Percentiles rank a stretch among this genome's conserved stretches.
Conservation (phyloP, 1,139 yeast species). For the Debaryomyces subglobosus region DNA sequence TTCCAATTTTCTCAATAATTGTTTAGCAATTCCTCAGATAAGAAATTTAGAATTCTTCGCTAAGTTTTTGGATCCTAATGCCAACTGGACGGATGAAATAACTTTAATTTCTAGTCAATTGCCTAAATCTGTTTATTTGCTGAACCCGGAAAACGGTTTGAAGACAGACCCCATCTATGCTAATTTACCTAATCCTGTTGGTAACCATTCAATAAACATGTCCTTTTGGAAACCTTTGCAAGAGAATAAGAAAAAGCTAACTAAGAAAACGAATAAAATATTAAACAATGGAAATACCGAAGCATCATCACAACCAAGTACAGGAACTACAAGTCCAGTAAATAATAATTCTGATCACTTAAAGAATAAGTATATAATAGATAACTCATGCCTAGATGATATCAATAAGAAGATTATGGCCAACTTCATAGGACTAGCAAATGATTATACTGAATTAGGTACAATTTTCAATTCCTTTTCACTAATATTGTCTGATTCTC, state of each 20-base stretch:
- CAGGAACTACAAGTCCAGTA: slow-evolving; percentile 10
- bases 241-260: slow-evolving; percentile 32
- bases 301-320: slow-evolving; percentile 12
- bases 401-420: slow-evolving; percentile 67
- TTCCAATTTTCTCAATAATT: slow-evolving; percentile 75
- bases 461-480: slow-evolving; percentile 75
- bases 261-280: slow-evolving; percentile 29
- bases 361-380: slow-evolving; percentile 21
- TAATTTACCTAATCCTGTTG: slow-evolving; percentile 63
- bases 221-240: slow-evolving; percentile 33
- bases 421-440: slow-evolving; percentile 63
- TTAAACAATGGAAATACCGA: slow-evolving; percentile 1
- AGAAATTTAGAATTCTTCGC: slow-evolving; percentile 65
- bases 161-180: slow-evolving; percentile 62
- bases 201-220: slow-evolving; percentile 27
- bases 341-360: slow-evolving; percentile 4
- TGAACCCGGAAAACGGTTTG: slow-evolving; percentile 62
- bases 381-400: slow-evolving; percentile 59
- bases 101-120: slow-evolving; percentile 40
- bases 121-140: slow-evolving; percentile 44
- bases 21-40: slow-evolving; percentile 60
- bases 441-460: slow-evolving; percentile 72
- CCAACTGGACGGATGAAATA: slow-evolving; percentile 70
- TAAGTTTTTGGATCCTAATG: slow-evolving; percentile 82
- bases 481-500: slow-evolving; percentile 54